phyloP scores from a whole-genome alignment of 805 yeast species.

The Lipomyces japonicus region DNA sequence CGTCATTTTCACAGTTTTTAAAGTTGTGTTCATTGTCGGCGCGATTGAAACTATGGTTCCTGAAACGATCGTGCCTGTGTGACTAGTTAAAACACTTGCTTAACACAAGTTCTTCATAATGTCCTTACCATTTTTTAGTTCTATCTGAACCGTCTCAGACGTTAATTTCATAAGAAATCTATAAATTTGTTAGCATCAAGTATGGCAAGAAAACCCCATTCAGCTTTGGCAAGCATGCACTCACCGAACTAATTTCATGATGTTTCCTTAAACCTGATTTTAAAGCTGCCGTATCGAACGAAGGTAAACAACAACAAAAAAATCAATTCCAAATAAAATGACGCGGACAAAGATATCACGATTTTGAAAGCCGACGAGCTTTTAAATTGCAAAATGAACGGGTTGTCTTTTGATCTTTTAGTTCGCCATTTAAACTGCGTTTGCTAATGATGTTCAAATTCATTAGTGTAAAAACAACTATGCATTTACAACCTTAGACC shows the following conservation, averaged over 20 bases:
- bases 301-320: too few species aligned
- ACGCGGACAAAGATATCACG: too few species aligned
- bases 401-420: too few species aligned
- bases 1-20: slow-evolving; percentile 76
- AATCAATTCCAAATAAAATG: too few species aligned
- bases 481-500: too few species aligned
- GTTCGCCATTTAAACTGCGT: too few species aligned
- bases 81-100: neutral
- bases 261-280: too few species aligned
- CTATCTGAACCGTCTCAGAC: slow-evolving; percentile 84
- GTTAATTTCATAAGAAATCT: slow-evolving; percentile 78
- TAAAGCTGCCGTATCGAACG: too few species aligned
- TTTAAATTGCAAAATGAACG: too few species aligned
- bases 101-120: neutral
- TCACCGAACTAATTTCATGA: slow-evolving; percentile 60
- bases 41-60: slow-evolving; percentile 83
- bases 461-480: too few species aligned
- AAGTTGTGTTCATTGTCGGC: slow-evolving; percentile 84
- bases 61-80: slow-evolving; percentile 56
- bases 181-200: neutral
- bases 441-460: too few species aligned
- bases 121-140: slow-evolving; percentile 72
- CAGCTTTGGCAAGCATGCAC: slow-evolving; percentile 16
- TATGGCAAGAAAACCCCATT: neutral
- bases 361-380: too few species aligned